These are phyloP conservation scores for Passalora sequoiae DNA, from an alignment of 2,329 filamentous ascomycete genomes.

Conservation along the genomic window DNA sequence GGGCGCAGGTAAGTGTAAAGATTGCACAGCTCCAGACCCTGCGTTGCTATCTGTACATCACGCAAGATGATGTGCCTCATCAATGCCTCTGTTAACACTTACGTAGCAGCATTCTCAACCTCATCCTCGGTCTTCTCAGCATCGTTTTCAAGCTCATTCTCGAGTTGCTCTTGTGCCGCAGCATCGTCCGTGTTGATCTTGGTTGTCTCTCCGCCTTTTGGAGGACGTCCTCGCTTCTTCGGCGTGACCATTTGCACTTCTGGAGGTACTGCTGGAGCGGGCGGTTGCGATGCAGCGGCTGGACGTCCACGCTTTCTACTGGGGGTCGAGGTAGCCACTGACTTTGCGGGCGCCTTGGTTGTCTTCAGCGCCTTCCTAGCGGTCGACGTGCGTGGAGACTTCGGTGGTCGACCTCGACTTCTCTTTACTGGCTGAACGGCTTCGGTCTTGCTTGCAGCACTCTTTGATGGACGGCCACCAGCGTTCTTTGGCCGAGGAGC, in stretches of 20 bases:
- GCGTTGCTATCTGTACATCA: too few species aligned
- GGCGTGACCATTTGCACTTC: constrained; percentile 20
- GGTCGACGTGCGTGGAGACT: not conserved
- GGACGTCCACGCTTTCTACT: constrained; percentile 29
- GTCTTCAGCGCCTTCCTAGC: constrained; percentile 7
- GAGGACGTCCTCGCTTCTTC: constrained; percentile 28
- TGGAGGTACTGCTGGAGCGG: constrained; percentile 10
- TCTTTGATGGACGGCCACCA: constrained; percentile 16
- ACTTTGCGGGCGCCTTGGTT: constrained; percentile 7
- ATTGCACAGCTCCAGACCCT: too few species aligned
- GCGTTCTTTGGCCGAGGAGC: too few species aligned
- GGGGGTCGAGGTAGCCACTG: constrained; percentile 10
- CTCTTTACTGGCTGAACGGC: constrained; percentile 5
- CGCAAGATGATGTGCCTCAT: too few species aligned
- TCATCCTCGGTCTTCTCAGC: constrained; percentile 16
- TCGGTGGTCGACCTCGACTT: constrained; percentile 10
- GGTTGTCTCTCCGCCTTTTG: constrained; percentile 30
- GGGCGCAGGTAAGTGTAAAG: too few species aligned
- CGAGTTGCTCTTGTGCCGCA: constrained; percentile 28
- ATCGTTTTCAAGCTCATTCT: constrained; percentile 26
- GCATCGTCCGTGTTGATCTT: constrained; percentile 27
- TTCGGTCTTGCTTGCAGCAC: constrained; percentile 2
- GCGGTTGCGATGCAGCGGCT: constrained; percentile 11
- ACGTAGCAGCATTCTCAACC: too few species aligned
- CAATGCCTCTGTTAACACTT: too few species aligned